These are phyloP conservation scores for Helicostylum pulchrum DNA, from an alignment of 192 early-diverging fungal genomes.

Conservation along the genomic window DNA sequence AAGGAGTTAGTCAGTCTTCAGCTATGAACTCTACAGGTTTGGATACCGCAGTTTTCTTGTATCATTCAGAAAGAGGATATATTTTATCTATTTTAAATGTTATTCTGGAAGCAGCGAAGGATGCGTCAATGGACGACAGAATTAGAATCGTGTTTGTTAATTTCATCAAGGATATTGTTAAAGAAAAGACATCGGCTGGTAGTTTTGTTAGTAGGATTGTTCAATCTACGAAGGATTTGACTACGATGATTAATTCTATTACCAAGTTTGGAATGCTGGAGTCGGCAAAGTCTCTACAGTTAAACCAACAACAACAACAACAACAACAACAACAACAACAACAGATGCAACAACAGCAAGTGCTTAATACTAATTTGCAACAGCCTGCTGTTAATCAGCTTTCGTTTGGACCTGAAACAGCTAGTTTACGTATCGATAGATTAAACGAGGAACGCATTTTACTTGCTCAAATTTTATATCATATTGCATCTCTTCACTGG, in stretches of 20 bases:
- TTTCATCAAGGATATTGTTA: constrained; percentile 1
- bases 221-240: neutral
- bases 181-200: neutral
- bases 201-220: constrained; percentile 3
- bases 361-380: neutral
- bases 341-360: constrained; percentile 5
- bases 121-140: neutral
- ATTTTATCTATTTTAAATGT: constrained; percentile 49
- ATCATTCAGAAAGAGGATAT: constrained; percentile 62
- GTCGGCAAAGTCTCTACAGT: neutral
- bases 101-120: constrained; percentile 14
- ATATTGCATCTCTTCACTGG: constrained; percentile 36
- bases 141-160: constrained; percentile 9
- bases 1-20: constrained; percentile 20
- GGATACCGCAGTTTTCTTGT: constrained; percentile 64
- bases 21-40: constrained; percentile 34
- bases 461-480: constrained; percentile 40
- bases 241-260: neutral
- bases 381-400: neutral
- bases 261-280: constrained; percentile 1
- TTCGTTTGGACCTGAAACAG: neutral
- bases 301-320: neutral
- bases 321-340: neutral
- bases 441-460: constrained; percentile 37
- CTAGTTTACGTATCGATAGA: constrained; percentile 23